These are phyloP conservation scores for Penicillium tannophilum DNA, from an alignment of 495 filamentous ascomycete species.

Conservation along the genomic window DNA sequence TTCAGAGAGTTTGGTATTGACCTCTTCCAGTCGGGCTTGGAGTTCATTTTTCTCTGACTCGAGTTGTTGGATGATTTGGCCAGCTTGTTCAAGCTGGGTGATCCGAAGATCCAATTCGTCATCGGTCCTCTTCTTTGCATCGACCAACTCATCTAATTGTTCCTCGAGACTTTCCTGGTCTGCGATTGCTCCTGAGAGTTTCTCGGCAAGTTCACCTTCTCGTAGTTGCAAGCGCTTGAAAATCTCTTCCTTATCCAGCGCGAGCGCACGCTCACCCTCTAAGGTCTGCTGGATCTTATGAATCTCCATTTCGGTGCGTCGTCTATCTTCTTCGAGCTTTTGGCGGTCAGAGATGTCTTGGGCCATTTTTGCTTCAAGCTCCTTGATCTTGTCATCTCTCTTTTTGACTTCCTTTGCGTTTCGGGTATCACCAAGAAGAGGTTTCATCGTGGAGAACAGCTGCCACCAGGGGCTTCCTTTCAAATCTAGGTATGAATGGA, in stretches of 20 bases:
- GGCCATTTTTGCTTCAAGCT: constrained; percentile 80
- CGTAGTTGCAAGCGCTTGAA: constrained; percentile 91
- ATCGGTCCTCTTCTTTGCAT: constrained; percentile 87
- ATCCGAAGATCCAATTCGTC: constrained; percentile 78
- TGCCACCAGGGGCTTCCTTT: constrained; percentile 96
- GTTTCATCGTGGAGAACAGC: constrained; percentile 93
- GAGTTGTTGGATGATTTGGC: constrained; percentile 77
- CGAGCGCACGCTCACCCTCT: constrained; percentile 91
- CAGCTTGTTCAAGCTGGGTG: constrained; percentile 87
- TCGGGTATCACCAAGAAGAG: constrained; percentile 85
- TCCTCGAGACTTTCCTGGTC: constrained; percentile 94
- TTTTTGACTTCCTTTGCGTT: constrained; percentile 91
- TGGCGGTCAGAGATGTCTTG: constrained; percentile 73
- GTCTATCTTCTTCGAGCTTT: constrained; percentile 86
- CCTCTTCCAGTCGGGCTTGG: constrained; percentile 60
- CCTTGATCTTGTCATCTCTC: constrained; percentile 87
- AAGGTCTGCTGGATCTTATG: constrained; percentile 87
- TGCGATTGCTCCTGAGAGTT: constrained; percentile 87
- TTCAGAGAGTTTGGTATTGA: constrained; percentile 68
- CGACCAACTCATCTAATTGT: constrained; percentile 85
- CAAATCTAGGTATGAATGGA: constrained; percentile 84
- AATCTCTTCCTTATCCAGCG: constrained; percentile 97
- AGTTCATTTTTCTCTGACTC: constrained; percentile 83
- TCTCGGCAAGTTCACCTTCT: constrained; percentile 87
- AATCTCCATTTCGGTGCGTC: constrained; percentile 83